Base-by-base conservation (phyloP, 2,329 filamentous ascomycete genomes). In the Cadophora sp. region DNA sequence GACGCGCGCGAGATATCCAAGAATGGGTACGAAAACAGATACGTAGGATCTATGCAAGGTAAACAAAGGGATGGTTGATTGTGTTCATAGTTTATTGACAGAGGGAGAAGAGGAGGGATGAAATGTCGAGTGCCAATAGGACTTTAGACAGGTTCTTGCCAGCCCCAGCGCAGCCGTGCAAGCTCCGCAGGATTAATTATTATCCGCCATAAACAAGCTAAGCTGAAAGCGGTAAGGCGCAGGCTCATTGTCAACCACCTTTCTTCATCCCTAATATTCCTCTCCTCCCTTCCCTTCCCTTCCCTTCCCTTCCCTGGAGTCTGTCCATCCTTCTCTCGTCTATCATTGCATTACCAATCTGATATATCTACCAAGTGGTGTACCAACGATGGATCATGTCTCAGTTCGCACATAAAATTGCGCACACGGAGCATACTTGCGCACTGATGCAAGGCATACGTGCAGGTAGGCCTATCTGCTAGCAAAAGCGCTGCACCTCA, bases 1-100 rank as follows among this genome's bases (percentile, higher is more conserved):
- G 22, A n/a, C n/a, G 64, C 51, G 62, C 62, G 24, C 34, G 46
- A 9, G 31, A 59, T 51, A 64, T 55, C 61, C 50, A 55, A 37
- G 8, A 14, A 46, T 58, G 24, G 34, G 43, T 40, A 40, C 31
- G 50, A 64, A n/a, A n/a, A 46, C 8, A 19, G 31, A 46, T 16
- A 26, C n/a, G 16, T 12, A 34, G 12, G 40, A 46, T 48, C 29
- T 64, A 64, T 58, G 48, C 62, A 43, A 51, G 24, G 62, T 40
- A n/a, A 22, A 40, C 31, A 26, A 26, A 59, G 12, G 31, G 37
- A 31, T 34, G 51, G 34, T 12, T 56, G 31, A 19, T 31, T 27
- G 46, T 40, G 61, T 55, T 40, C 62, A 56, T 56, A 55, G 1
- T 48, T 46, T 51, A 26, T 56, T 56, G 34, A 24, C 40, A 12